These are phyloP conservation scores for Elongisporangium prolatum DNA, from an alignment of 352 stramenopile genomes.

Conservation along the genomic window DNA sequence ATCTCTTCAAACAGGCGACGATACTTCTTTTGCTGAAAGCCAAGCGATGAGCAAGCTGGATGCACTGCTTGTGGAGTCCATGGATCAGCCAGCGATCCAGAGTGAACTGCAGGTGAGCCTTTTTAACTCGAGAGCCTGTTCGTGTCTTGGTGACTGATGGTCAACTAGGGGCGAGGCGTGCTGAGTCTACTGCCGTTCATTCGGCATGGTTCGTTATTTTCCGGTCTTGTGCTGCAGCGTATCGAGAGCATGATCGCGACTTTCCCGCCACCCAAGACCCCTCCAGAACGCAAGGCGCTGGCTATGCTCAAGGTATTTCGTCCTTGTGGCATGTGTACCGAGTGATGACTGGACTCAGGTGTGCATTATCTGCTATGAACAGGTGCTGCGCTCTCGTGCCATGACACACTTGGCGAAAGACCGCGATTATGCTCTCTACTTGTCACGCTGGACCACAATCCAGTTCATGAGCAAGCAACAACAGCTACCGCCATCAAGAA, in stretches of 20 bases:
- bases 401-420: conserved; percentile 54
- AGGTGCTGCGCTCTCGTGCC: conserved; percentile 69
- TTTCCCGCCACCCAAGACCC: conserved; percentile 26
- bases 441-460: conserved; percentile 30
- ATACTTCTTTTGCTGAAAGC: conserved; percentile 40
- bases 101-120: conserved; percentile 42
- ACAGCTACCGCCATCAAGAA: conserved; percentile 4
- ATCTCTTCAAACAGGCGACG: conserved; percentile 28
- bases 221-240: conserved; percentile 42
- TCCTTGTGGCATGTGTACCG: neutral
- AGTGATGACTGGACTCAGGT: neutral
- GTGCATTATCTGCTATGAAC: neutral
- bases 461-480: neutral
- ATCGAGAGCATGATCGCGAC: conserved; percentile 34
- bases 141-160: neutral
- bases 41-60: conserved; percentile 45
- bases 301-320: conserved; percentile 50
- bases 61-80: conserved; percentile 32
- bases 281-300: conserved; percentile 47
- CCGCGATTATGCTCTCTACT: conserved; percentile 61
- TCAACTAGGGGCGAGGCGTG: conserved; percentile 37
- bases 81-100: conserved; percentile 53
- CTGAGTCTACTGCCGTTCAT: conserved; percentile 75
- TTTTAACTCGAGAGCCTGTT: conserved; percentile 1
- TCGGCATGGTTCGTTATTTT: conserved; percentile 59